phyloP scores from a whole-genome alignment of 2,329 filamentous ascomycete genomes.

The Talaromyces sp. region DNA sequence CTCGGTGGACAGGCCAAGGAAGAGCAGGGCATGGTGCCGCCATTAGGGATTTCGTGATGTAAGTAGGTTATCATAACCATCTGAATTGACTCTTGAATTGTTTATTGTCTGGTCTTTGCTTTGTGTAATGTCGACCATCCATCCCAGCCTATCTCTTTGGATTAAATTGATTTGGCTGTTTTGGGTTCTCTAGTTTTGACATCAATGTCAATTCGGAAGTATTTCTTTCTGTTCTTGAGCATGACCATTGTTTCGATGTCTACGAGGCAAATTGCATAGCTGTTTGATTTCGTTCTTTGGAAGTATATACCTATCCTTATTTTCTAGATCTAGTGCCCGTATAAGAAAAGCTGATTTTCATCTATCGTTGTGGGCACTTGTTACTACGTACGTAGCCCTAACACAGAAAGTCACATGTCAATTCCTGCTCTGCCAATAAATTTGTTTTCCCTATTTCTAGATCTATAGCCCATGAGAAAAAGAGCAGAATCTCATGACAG shows the following conservation, averaged over 20 bases:
- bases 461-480: no score
- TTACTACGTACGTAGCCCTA: no score
- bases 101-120: not conserved
- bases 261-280: not conserved
- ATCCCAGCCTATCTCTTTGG: not conserved
- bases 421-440: no score
- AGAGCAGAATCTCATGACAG: no score
- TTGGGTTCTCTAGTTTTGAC: not conserved
- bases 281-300: not conserved
- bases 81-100: not conserved
- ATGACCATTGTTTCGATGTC: not conserved
- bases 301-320: not conserved
- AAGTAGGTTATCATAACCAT: not conserved
- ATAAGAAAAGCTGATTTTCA: not conserved
- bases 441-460: no score
- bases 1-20: conserved; percentile 62
- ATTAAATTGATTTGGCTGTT: not conserved
- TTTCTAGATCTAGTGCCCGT: not conserved
- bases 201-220: not conserved
- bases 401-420: no score
- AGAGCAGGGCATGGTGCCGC: conserved; percentile 81
- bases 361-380: no score
- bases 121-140: no score
- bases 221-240: not conserved
- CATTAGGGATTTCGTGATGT: conserved; percentile 68